These are phyloP conservation scores for Ophidiomyces ophidiicola DNA, from an alignment of 2,329 filamentous ascomycete species.

Conservation along the genomic window DNA sequence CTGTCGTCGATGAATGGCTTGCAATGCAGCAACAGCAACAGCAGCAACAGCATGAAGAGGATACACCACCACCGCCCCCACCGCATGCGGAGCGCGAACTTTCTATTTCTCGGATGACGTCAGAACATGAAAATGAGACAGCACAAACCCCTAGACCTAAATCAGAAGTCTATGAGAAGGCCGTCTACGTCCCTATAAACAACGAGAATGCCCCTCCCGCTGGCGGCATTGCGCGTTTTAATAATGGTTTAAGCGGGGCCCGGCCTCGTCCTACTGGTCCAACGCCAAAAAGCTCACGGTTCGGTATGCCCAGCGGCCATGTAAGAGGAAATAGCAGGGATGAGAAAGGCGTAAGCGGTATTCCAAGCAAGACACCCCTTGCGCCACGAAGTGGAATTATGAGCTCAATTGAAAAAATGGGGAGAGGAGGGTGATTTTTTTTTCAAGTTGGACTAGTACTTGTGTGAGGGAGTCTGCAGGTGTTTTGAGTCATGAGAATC, in stretches of 20 bases:
- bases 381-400: conserved; percentile 58
- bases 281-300: conserved; percentile 25
- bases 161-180: conserved; percentile 1
- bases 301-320: conserved; percentile 23
- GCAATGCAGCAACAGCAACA: conserved; percentile 27
- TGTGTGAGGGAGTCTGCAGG: background rate
- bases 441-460: background rate
- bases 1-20: conserved; percentile 37
- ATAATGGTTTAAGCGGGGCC: conserved; percentile 20
- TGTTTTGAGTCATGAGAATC: no score
- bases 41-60: conserved; percentile 9
- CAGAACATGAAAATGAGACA: conserved; percentile 2
- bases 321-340: conserved; percentile 28
- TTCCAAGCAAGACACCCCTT: conserved; percentile 22
- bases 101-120: background rate
- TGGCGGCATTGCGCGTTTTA: conserved; percentile 10
- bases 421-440: conserved; percentile 33
- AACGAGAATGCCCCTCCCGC: conserved; percentile 7
- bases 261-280: conserved; percentile 20
- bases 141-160: background rate
- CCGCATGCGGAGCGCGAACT: conserved; percentile 1
- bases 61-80: conserved; percentile 1
- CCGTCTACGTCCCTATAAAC: background rate
- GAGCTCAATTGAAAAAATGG: conserved; percentile 82
- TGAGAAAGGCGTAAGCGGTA: conserved; percentile 5